Evolutionary conservation across 1,284 basidiomycete genomes (phyloP).

Genomic region (Marasmius tenuissimus): DNA sequence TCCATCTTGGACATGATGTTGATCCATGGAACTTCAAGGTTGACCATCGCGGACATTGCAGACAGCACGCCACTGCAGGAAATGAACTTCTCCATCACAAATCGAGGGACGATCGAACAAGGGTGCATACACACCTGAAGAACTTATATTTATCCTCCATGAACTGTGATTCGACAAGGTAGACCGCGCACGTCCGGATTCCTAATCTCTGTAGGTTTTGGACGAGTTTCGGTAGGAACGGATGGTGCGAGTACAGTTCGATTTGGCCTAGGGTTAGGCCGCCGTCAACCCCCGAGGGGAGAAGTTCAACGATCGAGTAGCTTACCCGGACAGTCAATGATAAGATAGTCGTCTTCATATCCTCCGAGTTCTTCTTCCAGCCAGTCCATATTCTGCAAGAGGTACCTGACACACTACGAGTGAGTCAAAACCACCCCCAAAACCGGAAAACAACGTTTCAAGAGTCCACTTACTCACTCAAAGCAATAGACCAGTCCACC

Average conservation of each 20-base stretch:
- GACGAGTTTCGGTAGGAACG: conserved; percentile 89
- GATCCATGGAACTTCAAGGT: conserved; percentile 94
- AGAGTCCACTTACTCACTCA: conserved; percentile 80
- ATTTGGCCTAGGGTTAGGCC: conserved; percentile 75
- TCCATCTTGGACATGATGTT: conserved; percentile 99
- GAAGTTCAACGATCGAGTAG: not conserved
- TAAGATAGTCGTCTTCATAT: conserved; percentile 96
- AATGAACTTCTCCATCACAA: not conserved
- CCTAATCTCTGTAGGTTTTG: conserved; percentile 69
- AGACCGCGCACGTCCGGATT: conserved; percentile 81
- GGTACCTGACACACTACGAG: conserved; percentile 61
- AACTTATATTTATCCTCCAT: conserved; percentile 99
- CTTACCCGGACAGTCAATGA: conserved; percentile 96
- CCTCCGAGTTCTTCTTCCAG: conserved; percentile 95
- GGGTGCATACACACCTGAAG: conserved; percentile 63
- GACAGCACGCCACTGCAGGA: conserved; percentile 85
- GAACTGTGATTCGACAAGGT: conserved; percentile 97
- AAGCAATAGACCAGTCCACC: conserved; percentile 98
- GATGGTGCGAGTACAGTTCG: conserved; percentile 98
- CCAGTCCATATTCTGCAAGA: conserved; percentile 98
- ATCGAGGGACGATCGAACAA: not conserved
- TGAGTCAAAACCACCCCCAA: not conserved
- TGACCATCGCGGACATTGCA: conserved; percentile 99
- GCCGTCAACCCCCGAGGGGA: not conserved
- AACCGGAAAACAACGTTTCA: conserved; percentile 2